A percentile compares a stretch with the other conserved stretches of the same genome.
phyloP scores from a whole-genome alignment of 1,284 basidiomycete species.

The Austroboletus niveus region DNA sequence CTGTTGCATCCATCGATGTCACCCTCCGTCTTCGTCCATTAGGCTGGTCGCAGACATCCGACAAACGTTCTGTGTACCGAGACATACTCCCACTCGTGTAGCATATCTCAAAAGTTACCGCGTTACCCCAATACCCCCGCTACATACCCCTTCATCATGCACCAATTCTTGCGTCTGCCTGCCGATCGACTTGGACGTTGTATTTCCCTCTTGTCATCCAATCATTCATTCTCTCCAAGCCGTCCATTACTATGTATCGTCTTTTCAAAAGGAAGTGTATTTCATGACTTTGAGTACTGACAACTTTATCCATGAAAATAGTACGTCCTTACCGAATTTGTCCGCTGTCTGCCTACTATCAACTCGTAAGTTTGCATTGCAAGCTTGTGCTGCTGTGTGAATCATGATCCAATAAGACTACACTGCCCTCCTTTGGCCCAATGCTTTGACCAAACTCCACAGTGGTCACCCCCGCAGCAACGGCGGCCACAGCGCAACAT shows the following conservation, averaged over 20 bases:
- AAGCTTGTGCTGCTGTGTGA: too few species aligned
- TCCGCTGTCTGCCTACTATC: too few species aligned
- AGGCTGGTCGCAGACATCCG: constrained; percentile 11
- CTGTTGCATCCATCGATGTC: not conserved
- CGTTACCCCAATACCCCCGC: not conserved
- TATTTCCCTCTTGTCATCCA: not conserved
- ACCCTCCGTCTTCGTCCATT: not conserved
- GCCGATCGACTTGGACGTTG: not conserved
- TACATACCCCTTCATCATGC: not conserved
- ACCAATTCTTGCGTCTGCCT: not conserved
- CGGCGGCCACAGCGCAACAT: too few species aligned
- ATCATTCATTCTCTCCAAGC: not conserved
- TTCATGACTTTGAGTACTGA: too few species aligned
- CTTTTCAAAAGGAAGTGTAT: not conserved
- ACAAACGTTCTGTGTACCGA: constrained; percentile 11
- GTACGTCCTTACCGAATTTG: too few species aligned
- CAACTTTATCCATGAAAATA: too few species aligned
- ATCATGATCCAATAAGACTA: too few species aligned
- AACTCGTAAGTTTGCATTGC: too few species aligned
- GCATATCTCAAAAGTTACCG: constrained; percentile 13
- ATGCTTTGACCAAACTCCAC: too few species aligned
- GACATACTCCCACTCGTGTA: constrained; percentile 16
- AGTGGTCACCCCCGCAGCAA: too few species aligned
- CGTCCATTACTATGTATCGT: constrained; percentile 1
- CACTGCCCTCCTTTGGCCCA: too few species aligned